phyloP scores from a whole-genome alignment of 2,329 filamentous ascomycete species.

The Microdochium trichocladiopsis region DNA sequence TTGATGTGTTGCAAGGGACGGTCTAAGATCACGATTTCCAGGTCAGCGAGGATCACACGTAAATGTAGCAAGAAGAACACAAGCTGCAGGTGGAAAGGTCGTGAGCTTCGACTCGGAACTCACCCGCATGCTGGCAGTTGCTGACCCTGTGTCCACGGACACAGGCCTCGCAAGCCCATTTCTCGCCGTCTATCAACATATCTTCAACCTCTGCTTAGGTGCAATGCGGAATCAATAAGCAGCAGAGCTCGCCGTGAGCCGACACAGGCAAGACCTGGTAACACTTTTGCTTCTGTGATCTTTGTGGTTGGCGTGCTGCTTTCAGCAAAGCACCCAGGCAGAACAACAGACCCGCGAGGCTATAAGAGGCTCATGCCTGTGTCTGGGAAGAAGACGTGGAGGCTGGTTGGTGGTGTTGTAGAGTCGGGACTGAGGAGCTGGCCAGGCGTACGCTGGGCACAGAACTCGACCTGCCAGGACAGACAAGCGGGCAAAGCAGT shows the following conservation, averaged over 20 bases:
- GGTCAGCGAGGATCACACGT: slow-evolving; percentile 5
- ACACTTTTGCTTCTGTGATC: neutral
- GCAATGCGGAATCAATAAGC: neutral
- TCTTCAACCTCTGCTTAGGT: too few relatives aligned
- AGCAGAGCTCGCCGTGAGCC: neutral
- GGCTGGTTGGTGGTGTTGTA: neutral
- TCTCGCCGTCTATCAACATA: slow-evolving; percentile 91
- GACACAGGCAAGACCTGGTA: neutral
- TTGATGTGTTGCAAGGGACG: slow-evolving; percentile 90
- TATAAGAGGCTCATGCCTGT: slow-evolving; percentile 1
- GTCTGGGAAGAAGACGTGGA: neutral
- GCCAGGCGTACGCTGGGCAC: neutral
- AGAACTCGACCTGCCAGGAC: neutral
- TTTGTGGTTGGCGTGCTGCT: neutral
- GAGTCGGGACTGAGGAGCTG: neutral
- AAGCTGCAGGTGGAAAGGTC: slow-evolving; percentile 1
- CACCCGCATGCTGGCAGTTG: slow-evolving; percentile 95
- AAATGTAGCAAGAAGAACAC: slow-evolving; percentile 2
- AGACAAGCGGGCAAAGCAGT: neutral
- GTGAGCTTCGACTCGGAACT: slow-evolving; percentile 29
- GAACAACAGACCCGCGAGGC: neutral
- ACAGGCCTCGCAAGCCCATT: slow-evolving; percentile 96
- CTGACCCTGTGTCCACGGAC: slow-evolving; percentile 97
- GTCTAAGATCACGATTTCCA: slow-evolving; percentile 51
- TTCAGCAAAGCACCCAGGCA: neutral